Evolutionary conservation across 768 basidiomycete species (phyloP).

Genomic region (Lanmaoa pseudosensibilis): DNA sequence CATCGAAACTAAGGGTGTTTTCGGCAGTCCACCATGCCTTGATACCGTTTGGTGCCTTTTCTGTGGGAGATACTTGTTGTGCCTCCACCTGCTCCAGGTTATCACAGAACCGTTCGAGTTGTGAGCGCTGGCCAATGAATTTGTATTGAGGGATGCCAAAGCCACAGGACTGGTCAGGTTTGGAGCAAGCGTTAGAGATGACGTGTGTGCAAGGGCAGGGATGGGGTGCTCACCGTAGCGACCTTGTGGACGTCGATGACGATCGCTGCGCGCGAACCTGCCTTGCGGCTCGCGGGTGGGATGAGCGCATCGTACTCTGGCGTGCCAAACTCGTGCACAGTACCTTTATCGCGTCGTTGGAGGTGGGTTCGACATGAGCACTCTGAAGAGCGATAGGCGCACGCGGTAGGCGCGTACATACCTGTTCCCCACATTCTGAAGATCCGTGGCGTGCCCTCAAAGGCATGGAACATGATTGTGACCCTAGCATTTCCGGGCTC

Average conservation of each 20-base stretch:
- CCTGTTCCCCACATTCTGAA: conserved; percentile 61
- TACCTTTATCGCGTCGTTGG: conserved; percentile 38
- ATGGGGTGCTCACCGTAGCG: conserved; percentile 37
- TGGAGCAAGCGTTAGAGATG: background rate
- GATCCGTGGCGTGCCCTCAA: conserved; percentile 59
- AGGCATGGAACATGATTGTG: conserved; percentile 61
- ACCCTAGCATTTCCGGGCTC: conserved; percentile 57
- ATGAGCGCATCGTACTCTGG: conserved; percentile 58
- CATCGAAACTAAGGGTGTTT: conserved; percentile 56
- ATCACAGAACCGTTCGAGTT: conserved; percentile 46
- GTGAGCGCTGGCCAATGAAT: conserved; percentile 55
- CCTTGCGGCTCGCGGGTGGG: conserved; percentile 43
- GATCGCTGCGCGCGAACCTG: conserved; percentile 62
- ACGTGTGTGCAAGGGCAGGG: background rate
- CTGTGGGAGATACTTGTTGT: conserved; percentile 8
- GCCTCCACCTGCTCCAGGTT: conserved; percentile 46
- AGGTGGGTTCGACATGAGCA: background rate
- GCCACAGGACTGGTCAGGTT: conserved; percentile 59
- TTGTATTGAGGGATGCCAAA: conserved; percentile 61
- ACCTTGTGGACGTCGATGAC: conserved; percentile 63
- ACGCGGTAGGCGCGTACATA: conserved; percentile 19
- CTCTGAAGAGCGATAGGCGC: background rate
- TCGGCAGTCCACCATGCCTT: conserved; percentile 53
- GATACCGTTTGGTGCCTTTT: conserved; percentile 43
- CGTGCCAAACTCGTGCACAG: conserved; percentile 61